Conservation (phyloP, 306 rosid genomes). For the Ammopiptanthus mongolicus region DNA sequence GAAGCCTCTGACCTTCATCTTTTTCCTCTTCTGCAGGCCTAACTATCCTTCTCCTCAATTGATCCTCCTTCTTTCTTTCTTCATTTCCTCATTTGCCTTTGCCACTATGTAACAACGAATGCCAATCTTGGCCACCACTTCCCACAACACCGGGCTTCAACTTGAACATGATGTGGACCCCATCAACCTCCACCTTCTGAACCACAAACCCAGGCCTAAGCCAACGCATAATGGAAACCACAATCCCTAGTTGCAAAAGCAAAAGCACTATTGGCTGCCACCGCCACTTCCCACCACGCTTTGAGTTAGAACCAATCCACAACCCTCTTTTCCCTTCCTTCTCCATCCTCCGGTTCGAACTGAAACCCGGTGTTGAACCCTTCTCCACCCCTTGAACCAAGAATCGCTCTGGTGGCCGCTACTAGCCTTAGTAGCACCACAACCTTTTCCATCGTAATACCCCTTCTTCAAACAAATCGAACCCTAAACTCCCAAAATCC, state of each 20-base stretch:
- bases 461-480: conserved; percentile 35
- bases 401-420: conserved; percentile 71
- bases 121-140: conserved; percentile 28
- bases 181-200: conserved; percentile 95
- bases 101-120: too few relatives aligned
- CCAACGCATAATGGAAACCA: conserved; percentile 67
- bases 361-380: conserved; percentile 37
- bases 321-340: conserved; percentile 66
- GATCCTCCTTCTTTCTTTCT: too few relatives aligned
- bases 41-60: too few relatives aligned
- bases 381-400: conserved; percentile 54
- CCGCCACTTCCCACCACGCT: conserved; percentile 70
- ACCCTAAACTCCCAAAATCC: conserved; percentile 40
- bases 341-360: conserved; percentile 65
- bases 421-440: not conserved
- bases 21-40: too few relatives aligned
- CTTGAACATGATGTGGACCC: conserved; percentile 85
- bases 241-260: conserved; percentile 78
- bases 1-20: too few relatives aligned
- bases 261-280: conserved; percentile 85
- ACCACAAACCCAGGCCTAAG: conserved; percentile 85
- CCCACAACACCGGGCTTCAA: conserved; percentile 55
- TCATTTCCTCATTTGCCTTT: too few relatives aligned
- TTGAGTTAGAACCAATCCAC: conserved; percentile 46
- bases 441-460: not conserved